phyloP scores from a whole-genome alignment of 345 rosid genomes.

The Aquilaria malaccensis region DNA sequence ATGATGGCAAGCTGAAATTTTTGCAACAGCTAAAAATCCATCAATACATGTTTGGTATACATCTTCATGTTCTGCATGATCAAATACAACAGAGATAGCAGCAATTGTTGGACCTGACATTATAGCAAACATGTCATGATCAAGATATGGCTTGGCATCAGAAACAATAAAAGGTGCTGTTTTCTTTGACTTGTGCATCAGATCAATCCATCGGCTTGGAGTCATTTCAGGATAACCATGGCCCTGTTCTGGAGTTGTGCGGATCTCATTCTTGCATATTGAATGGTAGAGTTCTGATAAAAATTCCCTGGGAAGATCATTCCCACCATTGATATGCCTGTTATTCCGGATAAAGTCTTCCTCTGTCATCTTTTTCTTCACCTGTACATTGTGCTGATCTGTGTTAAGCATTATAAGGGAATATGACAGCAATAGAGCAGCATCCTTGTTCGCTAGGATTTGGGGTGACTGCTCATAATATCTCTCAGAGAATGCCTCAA shows the following conservation, averaged over 20 bases:
- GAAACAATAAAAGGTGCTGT: constrained; percentile 77
- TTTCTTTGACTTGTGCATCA: constrained; percentile 94
- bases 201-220: constrained; percentile 99
- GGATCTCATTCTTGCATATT: constrained; percentile 95
- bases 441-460: constrained; percentile 91
- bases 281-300: constrained; percentile 80
- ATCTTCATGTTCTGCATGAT: constrained; percentile 96
- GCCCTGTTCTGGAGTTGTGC: constrained; percentile 95
- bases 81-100: constrained; percentile 96
- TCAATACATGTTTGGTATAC: constrained; percentile 94
- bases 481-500: constrained; percentile 97
- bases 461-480: constrained; percentile 93
- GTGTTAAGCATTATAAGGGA: constrained; percentile 97
- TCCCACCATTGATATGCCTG: constrained; percentile 91
- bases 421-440: constrained; percentile 88
- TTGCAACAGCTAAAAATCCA: constrained; percentile 95
- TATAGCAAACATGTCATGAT: constrained; percentile 96
- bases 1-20: constrained; percentile 97
- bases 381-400: constrained; percentile 95
- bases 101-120: constrained; percentile 99
- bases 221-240: constrained; percentile 91
- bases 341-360: constrained; percentile 96
- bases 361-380: constrained; percentile 98
- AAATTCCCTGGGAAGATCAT: constrained; percentile 82
- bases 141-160: constrained; percentile 82